These are phyloP conservation scores for Sporothrix euskadiensis DNA, from an alignment of 2,329 filamentous ascomycete species.

Conservation along the genomic window DNA sequence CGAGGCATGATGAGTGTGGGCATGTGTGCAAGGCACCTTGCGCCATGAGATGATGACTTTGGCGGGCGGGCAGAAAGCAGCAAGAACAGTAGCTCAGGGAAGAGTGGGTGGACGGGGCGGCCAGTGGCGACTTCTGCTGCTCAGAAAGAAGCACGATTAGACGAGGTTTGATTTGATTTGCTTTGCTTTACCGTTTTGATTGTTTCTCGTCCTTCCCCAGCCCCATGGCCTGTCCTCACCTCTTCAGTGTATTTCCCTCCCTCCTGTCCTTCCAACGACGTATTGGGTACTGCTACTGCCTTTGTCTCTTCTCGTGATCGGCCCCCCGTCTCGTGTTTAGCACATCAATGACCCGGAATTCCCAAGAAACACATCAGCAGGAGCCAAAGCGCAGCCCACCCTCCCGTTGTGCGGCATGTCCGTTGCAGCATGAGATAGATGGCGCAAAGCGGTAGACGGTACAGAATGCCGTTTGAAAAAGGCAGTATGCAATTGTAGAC, in stretches of 20 bases:
- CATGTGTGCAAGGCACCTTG: background rate
- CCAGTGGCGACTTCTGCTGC: constrained; percentile 13
- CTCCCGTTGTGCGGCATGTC: constrained; percentile 4
- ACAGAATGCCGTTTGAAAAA: background rate
- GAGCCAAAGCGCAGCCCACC: constrained; percentile 7
- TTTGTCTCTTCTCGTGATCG: constrained; percentile 1
- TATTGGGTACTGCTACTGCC: background rate
- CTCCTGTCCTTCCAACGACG: background rate
- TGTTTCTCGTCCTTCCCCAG: constrained; percentile 12
- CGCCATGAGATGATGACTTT: constrained; percentile 1
- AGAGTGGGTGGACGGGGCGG: constrained; percentile 1
- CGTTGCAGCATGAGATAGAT: background rate
- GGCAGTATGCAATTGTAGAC: background rate
- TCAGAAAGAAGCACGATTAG: constrained; percentile 13
- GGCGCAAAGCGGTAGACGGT: background rate
- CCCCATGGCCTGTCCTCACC: background rate
- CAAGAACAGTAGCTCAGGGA: background rate
- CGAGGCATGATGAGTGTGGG: background rate
- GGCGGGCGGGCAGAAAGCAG: background rate
- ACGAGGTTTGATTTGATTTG: constrained; percentile 23
- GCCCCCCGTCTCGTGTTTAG: constrained; percentile 20
- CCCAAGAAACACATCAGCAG: constrained; percentile 12
- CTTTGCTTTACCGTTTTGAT: constrained; percentile 17
- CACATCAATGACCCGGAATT: constrained; percentile 24
- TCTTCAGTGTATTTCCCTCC: background rate